Base-by-base conservation (phyloP, 2,329 filamentous ascomycete species). In the Iodosphaeria phyllophila region DNA sequence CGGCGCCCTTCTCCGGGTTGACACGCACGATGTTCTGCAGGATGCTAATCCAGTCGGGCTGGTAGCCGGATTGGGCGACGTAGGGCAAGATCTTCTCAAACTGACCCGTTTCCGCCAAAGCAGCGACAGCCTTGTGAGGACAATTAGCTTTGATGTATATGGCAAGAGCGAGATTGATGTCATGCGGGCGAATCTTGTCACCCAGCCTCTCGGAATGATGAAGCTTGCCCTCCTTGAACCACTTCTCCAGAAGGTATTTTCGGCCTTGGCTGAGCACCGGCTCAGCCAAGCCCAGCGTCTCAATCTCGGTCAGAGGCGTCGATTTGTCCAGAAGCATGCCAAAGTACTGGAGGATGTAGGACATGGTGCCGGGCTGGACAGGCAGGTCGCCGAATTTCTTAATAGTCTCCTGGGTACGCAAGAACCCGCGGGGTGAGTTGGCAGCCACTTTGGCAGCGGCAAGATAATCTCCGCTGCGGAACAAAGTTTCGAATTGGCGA, bases 21-120 rank as follows among this genome's bases (percentile, higher is more conserved):
- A 82, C 69, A 6, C 83, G 74, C 23, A 92, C 77, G 33, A 93
- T 91, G 46, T 95, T 82, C 52, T 92, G 80, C 17, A 98, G 63
- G 12, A 98, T 62, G 41, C 76, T 73, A 35, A 89, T 83, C 56
- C 86, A 98, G 47, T 98, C 89, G n/a, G 91, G 86, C 38, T 79
- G 76, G 51, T 92, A 98, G 32, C 80, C 78, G 27, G 66, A 69
- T 46, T 89, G 70, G 31, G 76, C 71, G 28, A 82, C 73, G 51
- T 95, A 98, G 5, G 84, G 77, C 30, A 98, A 60, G 40, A 98
- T 98, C 57, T 92, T 83, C 37, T 95, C 89, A 40, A 93, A 95
- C 46, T 92, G 84, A 13, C 89, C 84, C 18, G 84, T 83, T 56
- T 98, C 89, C 6, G 89, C 89, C 42, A 93, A 79, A 13, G 80